phyloP scores from a whole-genome alignment of 2,329 filamentous ascomycete genomes.

The Aspergillus oerlinghausenensis region DNA sequence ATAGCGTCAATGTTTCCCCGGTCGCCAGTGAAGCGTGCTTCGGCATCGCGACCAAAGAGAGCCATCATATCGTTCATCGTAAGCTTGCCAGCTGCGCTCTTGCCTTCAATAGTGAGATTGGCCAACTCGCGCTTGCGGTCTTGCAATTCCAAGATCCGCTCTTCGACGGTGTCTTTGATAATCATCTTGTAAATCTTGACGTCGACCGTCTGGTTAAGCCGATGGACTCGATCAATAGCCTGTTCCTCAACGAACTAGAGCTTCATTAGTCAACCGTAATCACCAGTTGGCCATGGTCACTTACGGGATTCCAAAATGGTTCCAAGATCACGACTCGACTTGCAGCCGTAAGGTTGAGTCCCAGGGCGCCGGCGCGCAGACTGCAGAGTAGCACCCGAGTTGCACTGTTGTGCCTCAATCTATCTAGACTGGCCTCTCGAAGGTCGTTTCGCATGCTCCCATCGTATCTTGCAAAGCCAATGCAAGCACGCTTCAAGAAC shows the following conservation, averaged over 20 bases:
- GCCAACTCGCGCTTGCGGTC: slow-evolving; percentile 89
- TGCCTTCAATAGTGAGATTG: slow-evolving; percentile 83
- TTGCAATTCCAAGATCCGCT: slow-evolving; percentile 89
- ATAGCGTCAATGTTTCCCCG: slow-evolving; percentile 37
- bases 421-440: slow-evolving; percentile 78
- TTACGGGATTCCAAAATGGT: slow-evolving; percentile 94
- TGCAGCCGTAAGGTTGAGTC: slow-evolving; percentile 90
- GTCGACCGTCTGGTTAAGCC: slow-evolving; percentile 93
- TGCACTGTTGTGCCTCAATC: slow-evolving; percentile 66
- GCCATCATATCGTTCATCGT: slow-evolving; percentile 90
- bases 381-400: slow-evolving; percentile 87
- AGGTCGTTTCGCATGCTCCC: slow-evolving; percentile 91
- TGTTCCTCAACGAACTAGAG: slow-evolving; percentile 93
- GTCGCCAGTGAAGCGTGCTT: slow-evolving; percentile 41
- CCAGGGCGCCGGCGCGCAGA: slow-evolving; percentile 87
- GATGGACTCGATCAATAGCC: slow-evolving; percentile 95
- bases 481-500: slow-evolving; percentile 69
- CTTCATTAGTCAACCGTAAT: neutral
- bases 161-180: slow-evolving; percentile 80
- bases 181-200: slow-evolving; percentile 95
- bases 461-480: slow-evolving; percentile 85
- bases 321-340: slow-evolving; percentile 92
- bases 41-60: slow-evolving; percentile 71
- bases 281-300: slow-evolving; percentile 23
- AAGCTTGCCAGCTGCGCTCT: slow-evolving; percentile 71